A percentile compares a stretch with the other conserved stretches of the same genome.
These are phyloP conservation scores for Acacia pycnantha DNA, from an alignment of 331 rosid genomes.

Conservation along the genomic window DNA sequence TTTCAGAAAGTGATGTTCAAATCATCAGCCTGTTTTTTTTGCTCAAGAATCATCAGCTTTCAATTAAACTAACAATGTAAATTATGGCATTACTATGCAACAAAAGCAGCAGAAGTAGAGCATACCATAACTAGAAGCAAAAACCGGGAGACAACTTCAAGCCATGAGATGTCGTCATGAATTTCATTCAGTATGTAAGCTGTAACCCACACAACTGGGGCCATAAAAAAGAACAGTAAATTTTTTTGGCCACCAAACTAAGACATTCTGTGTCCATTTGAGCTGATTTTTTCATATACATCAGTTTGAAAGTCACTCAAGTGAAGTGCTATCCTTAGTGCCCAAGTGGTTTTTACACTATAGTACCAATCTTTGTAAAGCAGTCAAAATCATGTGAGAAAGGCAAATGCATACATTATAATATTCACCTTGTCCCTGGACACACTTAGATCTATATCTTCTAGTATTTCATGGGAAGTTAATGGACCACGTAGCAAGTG, in stretches of 20 bases:
- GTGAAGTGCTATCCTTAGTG: not conserved
- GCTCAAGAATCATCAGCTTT: conserved; percentile 17
- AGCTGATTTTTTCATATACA: not conserved
- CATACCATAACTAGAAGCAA: conserved; percentile 75
- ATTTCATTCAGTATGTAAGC: conserved; percentile 81
- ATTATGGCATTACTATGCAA: conserved; percentile 15
- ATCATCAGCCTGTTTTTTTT: too few relatives aligned
- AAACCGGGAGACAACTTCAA: conserved; percentile 86
- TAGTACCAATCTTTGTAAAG: not conserved
- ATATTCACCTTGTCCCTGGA: not conserved
- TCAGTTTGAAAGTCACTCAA: conserved; percentile 6
- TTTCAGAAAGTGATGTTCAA: conserved; percentile 21
- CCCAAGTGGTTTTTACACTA: not conserved
- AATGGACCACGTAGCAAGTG: not conserved
- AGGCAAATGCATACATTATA: not conserved
- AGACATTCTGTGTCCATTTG: conserved; percentile 15
- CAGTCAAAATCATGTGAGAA: not conserved
- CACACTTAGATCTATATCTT: not conserved
- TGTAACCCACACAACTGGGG: conserved; percentile 80
- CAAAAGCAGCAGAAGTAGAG: conserved; percentile 10
- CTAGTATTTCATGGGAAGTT: not conserved
- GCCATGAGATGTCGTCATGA: conserved; percentile 80
- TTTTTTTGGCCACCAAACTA: conserved; percentile 14
- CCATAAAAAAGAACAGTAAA: conserved; percentile 31
- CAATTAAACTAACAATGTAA: conserved; percentile 24